These are phyloP conservation scores for Eimeria necatrix DNA, from an alignment of 169 alveolate species.

Conservation along the genomic window DNA sequence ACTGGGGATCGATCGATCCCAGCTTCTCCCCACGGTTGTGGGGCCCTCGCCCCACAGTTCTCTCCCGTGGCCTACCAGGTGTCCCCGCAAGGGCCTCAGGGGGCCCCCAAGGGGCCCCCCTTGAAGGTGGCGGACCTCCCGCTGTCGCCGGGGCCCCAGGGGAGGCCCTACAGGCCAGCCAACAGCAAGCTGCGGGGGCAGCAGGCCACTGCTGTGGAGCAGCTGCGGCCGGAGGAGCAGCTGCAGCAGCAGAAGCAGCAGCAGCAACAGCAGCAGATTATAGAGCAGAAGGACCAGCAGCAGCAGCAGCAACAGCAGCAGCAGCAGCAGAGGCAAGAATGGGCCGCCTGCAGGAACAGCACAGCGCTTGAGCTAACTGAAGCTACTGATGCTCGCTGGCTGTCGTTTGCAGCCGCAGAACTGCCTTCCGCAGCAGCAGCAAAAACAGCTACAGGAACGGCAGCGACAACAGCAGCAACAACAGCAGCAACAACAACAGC, in stretches of 20 bases:
- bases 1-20: slow-evolving; percentile 40
- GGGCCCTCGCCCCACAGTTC: slow-evolving; percentile 48
- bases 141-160: slow-evolving; percentile 69
- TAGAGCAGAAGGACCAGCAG: background rate
- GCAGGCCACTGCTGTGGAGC: slow-evolving; percentile 8
- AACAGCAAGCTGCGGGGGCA: slow-evolving; percentile 37
- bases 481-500: background rate
- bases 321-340: slow-evolving; percentile 1
- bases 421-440: background rate
- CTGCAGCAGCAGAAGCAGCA: background rate
- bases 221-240: background rate
- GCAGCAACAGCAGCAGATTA: background rate
- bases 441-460: background rate
- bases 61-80: slow-evolving; percentile 53
- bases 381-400: background rate
- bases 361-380: background rate
- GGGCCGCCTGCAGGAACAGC: background rate
- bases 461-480: slow-evolving; percentile 1
- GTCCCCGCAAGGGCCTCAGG: background rate
- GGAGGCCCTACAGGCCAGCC: slow-evolving; percentile 71
- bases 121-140: slow-evolving; percentile 52
- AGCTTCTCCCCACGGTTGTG: slow-evolving; percentile 50
- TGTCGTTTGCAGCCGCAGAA: background rate
- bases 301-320: slow-evolving; percentile 45
- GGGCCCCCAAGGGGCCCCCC: slow-evolving; percentile 56